Conservation (phyloP, 192 early-diverging fungal species). For the Polychytrium aggregatum region DNA sequence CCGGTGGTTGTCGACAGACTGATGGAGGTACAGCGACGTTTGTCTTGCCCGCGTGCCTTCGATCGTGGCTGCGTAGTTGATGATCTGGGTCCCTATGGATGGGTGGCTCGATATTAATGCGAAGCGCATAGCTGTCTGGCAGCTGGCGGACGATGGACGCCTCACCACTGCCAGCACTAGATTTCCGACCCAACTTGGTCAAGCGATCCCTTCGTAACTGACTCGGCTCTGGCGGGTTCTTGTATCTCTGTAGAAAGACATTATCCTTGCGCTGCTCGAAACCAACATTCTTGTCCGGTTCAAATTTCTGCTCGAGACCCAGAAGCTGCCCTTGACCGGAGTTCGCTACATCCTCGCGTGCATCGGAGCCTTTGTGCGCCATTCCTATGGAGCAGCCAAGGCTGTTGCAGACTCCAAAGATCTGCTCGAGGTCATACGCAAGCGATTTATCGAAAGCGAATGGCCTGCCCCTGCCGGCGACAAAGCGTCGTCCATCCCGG, state of each 20-base stretch:
- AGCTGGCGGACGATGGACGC: too few relatives aligned
- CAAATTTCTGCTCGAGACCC: conserved; percentile 37
- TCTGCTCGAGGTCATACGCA: conserved; percentile 25
- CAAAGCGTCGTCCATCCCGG: not conserved
- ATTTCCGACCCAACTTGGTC: too few relatives aligned
- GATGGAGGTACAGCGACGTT: too few relatives aligned
- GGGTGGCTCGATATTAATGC: too few relatives aligned
- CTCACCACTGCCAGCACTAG: too few relatives aligned
- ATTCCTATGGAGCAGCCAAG: conserved; percentile 24
- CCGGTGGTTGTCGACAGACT: too few relatives aligned
- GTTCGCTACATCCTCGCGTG: conserved; percentile 34
- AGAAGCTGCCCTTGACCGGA: conserved; percentile 16
- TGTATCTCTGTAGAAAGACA: conserved; percentile 34
- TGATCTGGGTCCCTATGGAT: too few relatives aligned
- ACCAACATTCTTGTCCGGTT: conserved; percentile 49
- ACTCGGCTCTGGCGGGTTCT: conserved; percentile 35
- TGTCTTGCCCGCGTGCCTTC: too few relatives aligned
- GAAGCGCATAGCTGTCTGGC: too few relatives aligned
- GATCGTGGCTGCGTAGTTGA: too few relatives aligned
- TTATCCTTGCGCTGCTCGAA: conserved; percentile 43
- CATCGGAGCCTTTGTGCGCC: conserved; percentile 31
- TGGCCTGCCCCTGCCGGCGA: not conserved
- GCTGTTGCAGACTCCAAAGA: conserved; percentile 33
- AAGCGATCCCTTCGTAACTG: too few relatives aligned
- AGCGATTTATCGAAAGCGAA: not conserved